Percentiles rank a stretch among this genome's conserved stretches.
Evolutionary conservation across 2,329 filamentous ascomycete genomes (phyloP).

Genomic region (Kalaharituber pfeilii): DNA sequence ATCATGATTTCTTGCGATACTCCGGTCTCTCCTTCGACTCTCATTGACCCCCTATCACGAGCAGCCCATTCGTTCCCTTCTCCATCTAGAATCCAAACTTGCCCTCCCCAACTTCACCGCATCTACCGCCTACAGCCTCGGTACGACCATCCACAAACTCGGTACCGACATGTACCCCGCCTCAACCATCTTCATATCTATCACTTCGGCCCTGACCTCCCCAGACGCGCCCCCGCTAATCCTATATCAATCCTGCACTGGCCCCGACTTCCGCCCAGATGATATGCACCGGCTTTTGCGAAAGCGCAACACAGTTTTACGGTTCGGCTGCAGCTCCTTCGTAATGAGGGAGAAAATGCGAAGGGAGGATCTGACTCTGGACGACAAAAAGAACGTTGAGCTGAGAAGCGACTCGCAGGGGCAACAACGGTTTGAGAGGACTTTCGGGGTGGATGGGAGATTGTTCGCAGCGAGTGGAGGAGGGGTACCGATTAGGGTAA

Average conservation of each 20-base stretch:
- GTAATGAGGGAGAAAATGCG: slow-evolving; percentile 49
- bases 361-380: slow-evolving; percentile 34
- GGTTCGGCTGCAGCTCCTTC: slow-evolving; percentile 56
- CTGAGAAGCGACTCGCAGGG: no score
- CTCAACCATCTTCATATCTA: slow-evolving; percentile 29
- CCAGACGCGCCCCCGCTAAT: slow-evolving; percentile 19
- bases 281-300: slow-evolving; percentile 53
- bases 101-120: slow-evolving; percentile 27
- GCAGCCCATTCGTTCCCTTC: not conserved
- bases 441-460: slow-evolving; percentile 20
- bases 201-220: slow-evolving; percentile 30
- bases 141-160: slow-evolving; percentile 28
- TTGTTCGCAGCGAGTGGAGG: slow-evolving; percentile 65
- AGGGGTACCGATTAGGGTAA: slow-evolving; percentile 53
- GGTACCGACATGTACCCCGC: slow-evolving; percentile 24
- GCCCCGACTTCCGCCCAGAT: slow-evolving; percentile 50
- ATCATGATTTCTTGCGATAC: no score
- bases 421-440: not conserved
- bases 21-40: no score
- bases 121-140: slow-evolving; percentile 28
- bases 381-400: no score
- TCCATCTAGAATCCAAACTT: not conserved
- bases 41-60: no score
- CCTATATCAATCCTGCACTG: slow-evolving; percentile 52
- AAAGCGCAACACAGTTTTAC: slow-evolving; percentile 53